Evolutionary conservation across 352 stramenopile genomes (phyloP).

Genomic region (Pythium periplocum): DNA sequence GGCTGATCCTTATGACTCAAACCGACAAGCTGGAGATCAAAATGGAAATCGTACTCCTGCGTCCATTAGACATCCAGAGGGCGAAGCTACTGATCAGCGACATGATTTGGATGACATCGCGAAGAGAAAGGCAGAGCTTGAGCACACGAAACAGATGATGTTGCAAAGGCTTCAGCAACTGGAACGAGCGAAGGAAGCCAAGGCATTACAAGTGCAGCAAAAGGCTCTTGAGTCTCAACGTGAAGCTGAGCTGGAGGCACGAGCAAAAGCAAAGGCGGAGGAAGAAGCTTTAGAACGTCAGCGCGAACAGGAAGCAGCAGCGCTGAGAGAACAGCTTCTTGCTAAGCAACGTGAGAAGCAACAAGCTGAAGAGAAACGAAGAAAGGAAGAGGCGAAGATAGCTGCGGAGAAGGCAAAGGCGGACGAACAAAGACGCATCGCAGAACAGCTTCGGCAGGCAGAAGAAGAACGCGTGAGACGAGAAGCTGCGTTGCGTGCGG

Average conservation of each 20-base stretch:
- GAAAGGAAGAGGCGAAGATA: conserved; percentile 5
- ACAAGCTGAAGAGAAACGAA: conserved; percentile 15
- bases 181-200: conserved; percentile 33
- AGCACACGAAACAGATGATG: conserved; percentile 47
- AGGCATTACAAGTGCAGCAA: conserved; percentile 3
- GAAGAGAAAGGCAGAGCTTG: conserved; percentile 44
- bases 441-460: conserved; percentile 15
- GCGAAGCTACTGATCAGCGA: conserved; percentile 4
- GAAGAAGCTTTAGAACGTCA: conserved; percentile 9
- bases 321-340: conserved; percentile 3
- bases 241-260: conserved; percentile 16
- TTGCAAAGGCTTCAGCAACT: conserved; percentile 31
- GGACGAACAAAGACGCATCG: conserved; percentile 6
- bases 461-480: conserved; percentile 39
- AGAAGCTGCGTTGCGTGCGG: conserved; percentile 22
- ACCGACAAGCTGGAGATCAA: no score
- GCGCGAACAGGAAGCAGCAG: conserved; percentile 17
- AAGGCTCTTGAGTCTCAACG: conserved; percentile 5
- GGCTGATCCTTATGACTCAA: conserved; percentile 11
- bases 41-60: no score
- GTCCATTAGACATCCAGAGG: no score
- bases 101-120: conserved; percentile 58
- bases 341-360: conserved; percentile 5
- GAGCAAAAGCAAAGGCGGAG: conserved; percentile 18
- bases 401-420: not conserved